phyloP scores from a whole-genome alignment of 495 filamentous ascomycete genomes.

The Neurospora sp. region DNA sequence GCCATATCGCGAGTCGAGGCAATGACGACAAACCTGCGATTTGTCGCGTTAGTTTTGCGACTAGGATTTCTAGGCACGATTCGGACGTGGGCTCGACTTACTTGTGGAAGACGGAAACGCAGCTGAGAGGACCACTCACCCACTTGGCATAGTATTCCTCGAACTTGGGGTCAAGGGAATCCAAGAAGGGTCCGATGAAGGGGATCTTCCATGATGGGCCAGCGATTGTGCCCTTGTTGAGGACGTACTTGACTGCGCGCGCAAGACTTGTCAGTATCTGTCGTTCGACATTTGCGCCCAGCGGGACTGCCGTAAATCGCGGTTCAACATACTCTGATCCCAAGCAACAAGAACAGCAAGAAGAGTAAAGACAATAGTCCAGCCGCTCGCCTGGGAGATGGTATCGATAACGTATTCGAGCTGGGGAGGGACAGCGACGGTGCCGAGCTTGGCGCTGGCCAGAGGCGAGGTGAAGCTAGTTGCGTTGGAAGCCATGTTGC shows the following conservation, averaged over 20 bases:
- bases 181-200: conserved; percentile 91
- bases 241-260: conserved; percentile 66
- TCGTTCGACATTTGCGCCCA: not conserved
- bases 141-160: conserved; percentile 85
- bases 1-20: conserved; percentile 93
- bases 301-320: not conserved
- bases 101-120: conserved; percentile 99
- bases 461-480: conserved; percentile 64
- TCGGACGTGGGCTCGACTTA: conserved; percentile 34
- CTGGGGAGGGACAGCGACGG: conserved; percentile 29
- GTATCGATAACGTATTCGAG: conserved; percentile 34
- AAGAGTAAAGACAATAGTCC: conserved; percentile 54
- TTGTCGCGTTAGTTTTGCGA: not conserved
- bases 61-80: not conserved
- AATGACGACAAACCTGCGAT: conserved; percentile 83
- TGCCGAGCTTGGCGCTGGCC: conserved; percentile 52
- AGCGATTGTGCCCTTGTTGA: conserved; percentile 73
- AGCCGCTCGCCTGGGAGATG: conserved; percentile 45
- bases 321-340: conserved; percentile 62
- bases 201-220: conserved; percentile 80
- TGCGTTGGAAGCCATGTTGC: conserved; percentile 54
- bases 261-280: conserved; percentile 3
- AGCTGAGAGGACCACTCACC: conserved; percentile 81
- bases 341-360: conserved; percentile 64
- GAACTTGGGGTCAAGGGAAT: conserved; percentile 89